These are phyloP conservation scores for Trifolium subterraneum DNA, from an alignment of 306 rosid species.

Conservation along the genomic window DNA sequence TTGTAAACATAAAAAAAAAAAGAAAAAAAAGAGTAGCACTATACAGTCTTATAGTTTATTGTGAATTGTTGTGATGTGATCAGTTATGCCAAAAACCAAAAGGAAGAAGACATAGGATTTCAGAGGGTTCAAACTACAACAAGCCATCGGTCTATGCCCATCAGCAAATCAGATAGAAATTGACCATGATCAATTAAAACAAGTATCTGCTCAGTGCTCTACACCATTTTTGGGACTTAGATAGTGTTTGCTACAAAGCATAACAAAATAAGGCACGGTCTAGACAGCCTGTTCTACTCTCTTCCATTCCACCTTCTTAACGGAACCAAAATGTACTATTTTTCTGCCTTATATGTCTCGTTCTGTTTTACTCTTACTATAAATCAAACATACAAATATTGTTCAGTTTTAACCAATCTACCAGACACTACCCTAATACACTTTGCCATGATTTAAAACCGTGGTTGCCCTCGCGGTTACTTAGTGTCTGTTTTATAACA, in stretches of 20 bases:
- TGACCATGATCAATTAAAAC: neutral
- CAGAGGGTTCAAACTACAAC: neutral
- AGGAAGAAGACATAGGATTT: slow-evolving; percentile 15
- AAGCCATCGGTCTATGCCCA: neutral
- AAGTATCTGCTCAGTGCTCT: neutral
- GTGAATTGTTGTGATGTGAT: neutral
- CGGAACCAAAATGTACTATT: neutral
- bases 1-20: slow-evolving; percentile 3
- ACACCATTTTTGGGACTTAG: neutral
- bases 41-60: slow-evolving; percentile 9
- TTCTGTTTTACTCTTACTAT: neutral
- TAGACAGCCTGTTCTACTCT: neutral
- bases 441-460: neutral
- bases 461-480: neutral
- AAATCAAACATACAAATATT: neutral
- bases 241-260: neutral
- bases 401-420: neutral
- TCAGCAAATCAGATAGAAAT: slow-evolving; percentile 5
- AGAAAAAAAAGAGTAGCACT: neutral
- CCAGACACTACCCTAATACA: neutral
- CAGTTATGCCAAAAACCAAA: slow-evolving; percentile 1
- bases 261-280: neutral
- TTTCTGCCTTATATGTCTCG: neutral
- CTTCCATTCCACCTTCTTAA: slow-evolving; percentile 3
- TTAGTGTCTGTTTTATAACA: no score